Conservation (phyloP, 495 filamentous ascomycete species). For the Penicillium robsamsonii region DNA sequence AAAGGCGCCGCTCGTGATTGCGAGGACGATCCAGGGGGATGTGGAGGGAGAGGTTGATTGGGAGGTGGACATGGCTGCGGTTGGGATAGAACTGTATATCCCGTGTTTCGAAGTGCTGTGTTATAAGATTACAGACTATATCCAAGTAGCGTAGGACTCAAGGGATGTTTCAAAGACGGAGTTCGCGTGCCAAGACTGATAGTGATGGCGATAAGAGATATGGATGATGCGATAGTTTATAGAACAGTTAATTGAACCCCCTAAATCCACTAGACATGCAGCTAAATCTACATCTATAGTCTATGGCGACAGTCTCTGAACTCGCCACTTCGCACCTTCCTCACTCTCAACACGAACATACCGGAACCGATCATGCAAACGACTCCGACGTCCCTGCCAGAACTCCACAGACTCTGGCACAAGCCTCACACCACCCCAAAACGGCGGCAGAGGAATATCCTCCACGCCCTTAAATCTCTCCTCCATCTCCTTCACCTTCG, state of each 20-base stretch:
- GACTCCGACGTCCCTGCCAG: slow-evolving; percentile 87
- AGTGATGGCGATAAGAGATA: slow-evolving; percentile 8
- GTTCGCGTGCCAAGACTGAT: slow-evolving; percentile 11
- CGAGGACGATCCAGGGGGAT: slow-evolving; percentile 72
- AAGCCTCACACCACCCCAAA: slow-evolving; percentile 91
- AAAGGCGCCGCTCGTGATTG: slow-evolving; percentile 81
- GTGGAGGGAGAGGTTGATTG: slow-evolving; percentile 7
- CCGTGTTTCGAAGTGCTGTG: background rate
- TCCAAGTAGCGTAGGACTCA: background rate
- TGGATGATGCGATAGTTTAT: slow-evolving; percentile 2
- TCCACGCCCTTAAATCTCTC: slow-evolving; percentile 68
- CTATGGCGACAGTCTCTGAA: slow-evolving; percentile 44
- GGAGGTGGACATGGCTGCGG: slow-evolving; percentile 16
- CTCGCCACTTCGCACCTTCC: slow-evolving; percentile 51
- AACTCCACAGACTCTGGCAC: slow-evolving; percentile 87
- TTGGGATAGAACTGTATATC: background rate
- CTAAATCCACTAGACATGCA: no score
- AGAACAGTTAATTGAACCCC: no score
- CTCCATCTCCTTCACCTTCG: slow-evolving; percentile 68
- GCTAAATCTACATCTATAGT: background rate
- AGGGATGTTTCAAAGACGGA: background rate
- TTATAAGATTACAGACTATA: background rate
- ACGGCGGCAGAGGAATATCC: slow-evolving; percentile 82
- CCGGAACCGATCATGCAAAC: slow-evolving; percentile 89
- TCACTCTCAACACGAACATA: slow-evolving; percentile 61